Percentiles rank a stretch among this genome's conserved stretches.
phyloP scores from a whole-genome alignment of 2,329 filamentous ascomycete species.

The Chaetomiaceae sp. region DNA sequence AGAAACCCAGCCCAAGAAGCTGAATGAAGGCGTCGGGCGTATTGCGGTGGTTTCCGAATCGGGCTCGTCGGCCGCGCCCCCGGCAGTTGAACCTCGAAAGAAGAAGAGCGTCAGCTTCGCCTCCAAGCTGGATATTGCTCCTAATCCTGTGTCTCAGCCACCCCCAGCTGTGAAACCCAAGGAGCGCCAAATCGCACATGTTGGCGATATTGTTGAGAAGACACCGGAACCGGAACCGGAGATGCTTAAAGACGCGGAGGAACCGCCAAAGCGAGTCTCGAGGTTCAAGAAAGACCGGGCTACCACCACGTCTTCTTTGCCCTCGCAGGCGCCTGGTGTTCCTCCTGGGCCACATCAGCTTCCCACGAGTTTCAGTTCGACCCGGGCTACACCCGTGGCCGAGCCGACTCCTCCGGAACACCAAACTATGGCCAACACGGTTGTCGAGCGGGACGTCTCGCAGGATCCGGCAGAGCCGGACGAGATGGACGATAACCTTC shows the following conservation, averaged over 20 bases:
- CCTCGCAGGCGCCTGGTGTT: slow-evolving; percentile 17
- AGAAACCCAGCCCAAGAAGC: slow-evolving; percentile 40
- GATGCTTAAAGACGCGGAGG: slow-evolving; percentile 21
- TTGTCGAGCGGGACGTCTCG: slow-evolving; percentile 51
- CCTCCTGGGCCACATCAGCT: slow-evolving; percentile 43
- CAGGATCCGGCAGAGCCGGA: slow-evolving; percentile 42
- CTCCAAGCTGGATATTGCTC: slow-evolving; percentile 64
- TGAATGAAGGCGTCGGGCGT: slow-evolving; percentile 34
- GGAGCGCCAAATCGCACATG: slow-evolving; percentile 40
- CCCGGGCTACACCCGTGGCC: slow-evolving; percentile 28
- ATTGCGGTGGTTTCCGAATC: slow-evolving; percentile 24
- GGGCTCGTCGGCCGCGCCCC: neutral
- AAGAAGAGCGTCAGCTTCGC: slow-evolving; percentile 82
- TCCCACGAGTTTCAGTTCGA: slow-evolving; percentile 36
- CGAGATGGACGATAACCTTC: slow-evolving; percentile 66
- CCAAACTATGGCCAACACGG: slow-evolving; percentile 52
- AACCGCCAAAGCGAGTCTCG: slow-evolving; percentile 40
- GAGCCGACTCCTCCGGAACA: slow-evolving; percentile 48
- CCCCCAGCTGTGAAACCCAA: slow-evolving; percentile 15
- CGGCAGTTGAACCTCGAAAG: slow-evolving; percentile 13
- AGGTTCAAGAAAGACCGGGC: slow-evolving; percentile 46
- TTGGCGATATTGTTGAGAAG: slow-evolving; percentile 52
- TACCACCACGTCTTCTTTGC: slow-evolving; percentile 24
- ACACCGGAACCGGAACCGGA: slow-evolving; percentile 23
- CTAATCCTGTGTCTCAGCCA: slow-evolving; percentile 25